Base-by-base conservation (phyloP, 1,284 basidiomycete species). In the Malassezia equina region DNA sequence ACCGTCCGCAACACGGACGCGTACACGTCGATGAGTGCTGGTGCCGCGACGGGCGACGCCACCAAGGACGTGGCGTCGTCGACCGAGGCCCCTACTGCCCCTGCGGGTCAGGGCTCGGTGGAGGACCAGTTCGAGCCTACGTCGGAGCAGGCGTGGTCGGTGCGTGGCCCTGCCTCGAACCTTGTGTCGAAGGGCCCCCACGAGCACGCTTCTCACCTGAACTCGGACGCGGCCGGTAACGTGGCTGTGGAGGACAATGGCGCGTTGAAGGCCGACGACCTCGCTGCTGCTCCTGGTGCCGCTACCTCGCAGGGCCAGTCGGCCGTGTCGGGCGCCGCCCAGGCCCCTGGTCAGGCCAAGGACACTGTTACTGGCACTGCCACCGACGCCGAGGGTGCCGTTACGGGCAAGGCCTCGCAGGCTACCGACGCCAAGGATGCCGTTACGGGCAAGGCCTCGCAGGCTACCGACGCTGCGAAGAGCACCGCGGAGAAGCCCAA, bases 161-260 rank as follows among this genome's bases (percentile, higher is more conserved):
- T 40, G 50, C 51, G 58, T 54, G 69, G 36, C 56, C 65, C 13
- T 66, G 66, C 59, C 64, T 68, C 23, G 39, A 45, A 31, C 32
- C 44, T 58, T 11, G 8, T 39, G 28, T 45, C 34, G 23, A 17
- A 36, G n/a, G 32, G 32, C 21, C 33, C 31, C 1, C 42, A 24
- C 29, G 32, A 34, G 21, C 28, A 44, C 25, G 39, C 41, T 29
- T 9, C 7, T 12, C 21, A 15, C 13, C 43, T 24, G 5, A 33
- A 24, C 29, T 4, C 21, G 4, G 46, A 15, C 19, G 49, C 49
- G 7, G 40, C n/a, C 2, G 40, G 24, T 28, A 29, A 32, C 25
- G 32, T 33, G 32, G 15, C 32, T n/a, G 15, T 33, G 2, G 11
- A 3, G 15, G 11, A 32, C 6, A 12, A n/a, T n/a, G 32, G 6